These are phyloP conservation scores for Marchantia paleacea DNA, from an alignment of 225 moss, liverwort and hornwort genomes.

Conservation along the genomic window DNA sequence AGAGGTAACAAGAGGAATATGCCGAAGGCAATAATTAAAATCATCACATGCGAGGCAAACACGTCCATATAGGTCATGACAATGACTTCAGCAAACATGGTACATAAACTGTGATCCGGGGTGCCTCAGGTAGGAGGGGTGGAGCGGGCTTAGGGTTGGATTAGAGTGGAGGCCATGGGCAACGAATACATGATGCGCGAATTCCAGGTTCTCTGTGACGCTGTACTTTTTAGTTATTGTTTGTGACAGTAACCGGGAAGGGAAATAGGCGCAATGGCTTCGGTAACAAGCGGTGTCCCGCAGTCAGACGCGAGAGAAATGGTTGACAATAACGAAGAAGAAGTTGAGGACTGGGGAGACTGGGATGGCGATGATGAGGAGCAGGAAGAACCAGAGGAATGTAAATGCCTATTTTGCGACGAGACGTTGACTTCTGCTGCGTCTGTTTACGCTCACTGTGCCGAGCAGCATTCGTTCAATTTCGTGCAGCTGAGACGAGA, in stretches of 20 bases:
- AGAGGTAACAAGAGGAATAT: too few relatives aligned
- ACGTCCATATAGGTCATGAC: too few relatives aligned
- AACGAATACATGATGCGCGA: too few relatives aligned
- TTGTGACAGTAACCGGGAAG: not conserved
- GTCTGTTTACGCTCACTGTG: conserved; percentile 54
- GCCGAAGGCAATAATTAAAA: too few relatives aligned
- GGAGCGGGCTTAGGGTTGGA: too few relatives aligned
- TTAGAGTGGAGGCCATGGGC: too few relatives aligned
- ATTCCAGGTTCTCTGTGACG: too few relatives aligned
- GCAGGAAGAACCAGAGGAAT: conserved; percentile 35
- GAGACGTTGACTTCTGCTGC: conserved; percentile 38
- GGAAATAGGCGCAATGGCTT: not conserved
- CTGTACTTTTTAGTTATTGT: not conserved
- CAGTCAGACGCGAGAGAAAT: conserved; percentile 24
- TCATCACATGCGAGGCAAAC: too few relatives aligned
- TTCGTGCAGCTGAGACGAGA: conserved; percentile 55
- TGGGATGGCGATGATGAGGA: conserved; percentile 27
- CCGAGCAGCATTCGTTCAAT: conserved; percentile 57
- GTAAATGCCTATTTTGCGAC: conserved; percentile 49
- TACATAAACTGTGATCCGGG: too few relatives aligned
- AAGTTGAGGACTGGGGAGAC: conserved; percentile 50
- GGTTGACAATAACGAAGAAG: conserved; percentile 47
- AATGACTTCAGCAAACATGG: too few relatives aligned
- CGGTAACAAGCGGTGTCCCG: not conserved
- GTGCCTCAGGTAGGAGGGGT: too few relatives aligned